Evolutionary conservation across 2,329 filamentous ascomycete species (phyloP), one percentile per base, ranked within the genome.

Genomic region (Stagonosporopsis rhizophila): DNA sequence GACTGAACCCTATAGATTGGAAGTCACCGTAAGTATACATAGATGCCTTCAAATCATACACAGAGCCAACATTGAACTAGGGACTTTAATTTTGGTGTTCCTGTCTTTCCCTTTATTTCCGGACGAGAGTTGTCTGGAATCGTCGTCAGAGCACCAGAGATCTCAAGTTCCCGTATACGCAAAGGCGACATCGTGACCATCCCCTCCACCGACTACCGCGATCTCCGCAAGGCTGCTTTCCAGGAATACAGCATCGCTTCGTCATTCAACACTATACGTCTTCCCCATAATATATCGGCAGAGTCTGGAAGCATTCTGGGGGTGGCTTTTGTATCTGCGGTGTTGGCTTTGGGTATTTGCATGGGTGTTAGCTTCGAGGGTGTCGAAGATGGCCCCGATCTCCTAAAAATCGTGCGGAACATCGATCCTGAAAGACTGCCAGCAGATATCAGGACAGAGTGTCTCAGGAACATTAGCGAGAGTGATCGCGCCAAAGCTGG

Each of bases 1-100:
- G 89, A 0, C 76, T 92, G 34, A 92, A 92, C 65, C 90, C 90
- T 0, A 89, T 92, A 52, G 90, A 91, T 70, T 90, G 86, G 86
- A 90, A 90, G 77, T 83, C 86, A 56, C 86, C 88, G 87, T 89
- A 77, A 64, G 85, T 80, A 14, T 5, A 32, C 17, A 6, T 15
- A 15, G 1, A 15, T 5, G 6, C 11, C 5, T 19, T 4, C 0
- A 2, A 6, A 11, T 35, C 2, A 27, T 45, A 15, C 15, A 6
- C 19, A 3, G 15, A 3, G 22, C 46, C 52, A 14, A 56, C 38
- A 20, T 28, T 50, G 49, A 19, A 42, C 14, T 30, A 89, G 87
- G 11, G 89, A 89, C 66, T 91, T 84, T 68, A 87, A 87, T 59
- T 91, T 90, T 68, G 87, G 85, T 28, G 85, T 91, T 44, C 88